A percentile compares a stretch with the other conserved stretches of the same genome.
Conservation (phyloP, 1,284 basidiomycete genomes). For the Microbotryum lychnidis-dioicae region DNA sequence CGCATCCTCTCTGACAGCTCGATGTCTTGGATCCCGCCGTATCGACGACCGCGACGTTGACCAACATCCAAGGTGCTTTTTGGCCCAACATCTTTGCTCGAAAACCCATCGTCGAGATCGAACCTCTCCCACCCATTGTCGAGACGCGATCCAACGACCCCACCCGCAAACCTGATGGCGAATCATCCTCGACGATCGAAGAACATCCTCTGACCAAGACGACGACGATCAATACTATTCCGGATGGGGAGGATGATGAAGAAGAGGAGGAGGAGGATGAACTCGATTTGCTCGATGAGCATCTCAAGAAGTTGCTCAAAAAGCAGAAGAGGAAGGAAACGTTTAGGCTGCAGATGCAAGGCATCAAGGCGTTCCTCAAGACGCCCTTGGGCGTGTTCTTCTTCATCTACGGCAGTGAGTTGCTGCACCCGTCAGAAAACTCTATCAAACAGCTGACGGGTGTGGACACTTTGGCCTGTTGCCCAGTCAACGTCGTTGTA, state of each 20-base stretch:
- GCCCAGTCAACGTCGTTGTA: constrained; percentile 20
- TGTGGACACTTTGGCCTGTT: no score
- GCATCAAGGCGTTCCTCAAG: constrained; percentile 36
- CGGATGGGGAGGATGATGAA: background rate
- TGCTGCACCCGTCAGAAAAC: background rate
- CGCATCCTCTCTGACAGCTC: constrained; percentile 5
- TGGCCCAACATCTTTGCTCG: constrained; percentile 3
- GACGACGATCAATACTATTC: background rate
- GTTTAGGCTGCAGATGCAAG: constrained; percentile 23
- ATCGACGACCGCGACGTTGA: constrained; percentile 8
- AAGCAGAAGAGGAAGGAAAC: constrained; percentile 18
- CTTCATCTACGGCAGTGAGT: constrained; percentile 32
- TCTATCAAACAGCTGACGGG: background rate
- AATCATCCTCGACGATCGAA: no score
- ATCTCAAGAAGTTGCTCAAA: constrained; percentile 8
- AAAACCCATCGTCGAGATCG: constrained; percentile 12
- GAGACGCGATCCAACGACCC: background rate
- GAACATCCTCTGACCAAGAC: no score
- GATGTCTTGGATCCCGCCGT: constrained; percentile 15
- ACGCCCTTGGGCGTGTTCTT: constrained; percentile 34
- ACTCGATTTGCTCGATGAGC: constrained; percentile 7
- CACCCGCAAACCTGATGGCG: no score
- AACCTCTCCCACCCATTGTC: background rate
- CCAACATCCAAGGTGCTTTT: constrained; percentile 9
- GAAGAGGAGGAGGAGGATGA: background rate